A percentile compares a stretch with the other conserved stretches of the same genome.
Conservation (phyloP, 768 basidiomycete genomes). For the Mycena rebaudengoi region DNA sequence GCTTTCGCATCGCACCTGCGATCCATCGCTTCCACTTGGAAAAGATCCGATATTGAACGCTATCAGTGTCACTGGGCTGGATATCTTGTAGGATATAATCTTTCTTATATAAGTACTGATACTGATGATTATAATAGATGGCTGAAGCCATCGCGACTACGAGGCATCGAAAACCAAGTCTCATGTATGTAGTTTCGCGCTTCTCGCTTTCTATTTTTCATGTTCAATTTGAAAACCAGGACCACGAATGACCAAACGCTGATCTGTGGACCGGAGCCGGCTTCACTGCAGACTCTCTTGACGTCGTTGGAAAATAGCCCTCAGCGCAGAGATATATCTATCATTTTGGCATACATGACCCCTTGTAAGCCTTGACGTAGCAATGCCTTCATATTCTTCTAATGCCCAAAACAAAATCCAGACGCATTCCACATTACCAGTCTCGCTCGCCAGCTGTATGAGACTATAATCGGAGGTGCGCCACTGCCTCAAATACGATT, state of each 20-base stretch:
- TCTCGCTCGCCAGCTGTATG: constrained; percentile 14
- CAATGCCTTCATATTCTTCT: constrained; percentile 8
- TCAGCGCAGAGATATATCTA: no score
- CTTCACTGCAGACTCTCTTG: background rate
- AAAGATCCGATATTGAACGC: no score
- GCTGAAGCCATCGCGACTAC: no score
- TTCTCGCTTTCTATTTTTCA: constrained; percentile 4
- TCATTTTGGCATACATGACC: background rate
- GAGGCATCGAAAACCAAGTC: no score
- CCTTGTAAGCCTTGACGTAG: background rate
- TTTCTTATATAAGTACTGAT: no score
- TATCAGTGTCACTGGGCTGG: no score
- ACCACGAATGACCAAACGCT: constrained; percentile 16
- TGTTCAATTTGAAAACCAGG: background rate
- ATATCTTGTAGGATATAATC: no score
- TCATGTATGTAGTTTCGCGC: no score
- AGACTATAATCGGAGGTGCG: constrained; percentile 19
- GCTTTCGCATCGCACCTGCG: no score
- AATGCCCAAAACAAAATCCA: background rate
- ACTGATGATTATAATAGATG: no score
- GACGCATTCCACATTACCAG: constrained; percentile 1
- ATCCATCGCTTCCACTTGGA: no score
- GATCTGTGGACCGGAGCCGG: constrained; percentile 9
- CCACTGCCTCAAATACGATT: background rate
- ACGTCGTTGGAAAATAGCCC: constrained; percentile 9